Evolutionary conservation across 768 basidiomycete species (phyloP).

Genomic region (Termitomyces sp.): DNA sequence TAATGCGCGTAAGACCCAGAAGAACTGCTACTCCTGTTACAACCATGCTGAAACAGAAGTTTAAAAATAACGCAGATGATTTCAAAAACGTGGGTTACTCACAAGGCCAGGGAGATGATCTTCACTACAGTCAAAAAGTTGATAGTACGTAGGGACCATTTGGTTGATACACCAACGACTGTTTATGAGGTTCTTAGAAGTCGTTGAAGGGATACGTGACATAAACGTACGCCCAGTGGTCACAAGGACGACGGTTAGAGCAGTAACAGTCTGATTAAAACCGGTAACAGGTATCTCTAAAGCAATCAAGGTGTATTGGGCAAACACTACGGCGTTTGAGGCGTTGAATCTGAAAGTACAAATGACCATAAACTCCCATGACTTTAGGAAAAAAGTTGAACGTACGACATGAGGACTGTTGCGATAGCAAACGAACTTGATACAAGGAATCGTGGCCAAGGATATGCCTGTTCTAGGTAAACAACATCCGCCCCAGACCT

Average conservation of each 20-base stretch:
- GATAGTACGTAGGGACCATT: constrained; percentile 29
- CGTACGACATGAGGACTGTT: constrained; percentile 31
- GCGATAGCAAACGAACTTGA: constrained; percentile 39
- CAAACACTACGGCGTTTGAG: constrained; percentile 32
- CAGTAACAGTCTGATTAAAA: constrained; percentile 22
- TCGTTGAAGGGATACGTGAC: neutral
- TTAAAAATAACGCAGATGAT: neutral
- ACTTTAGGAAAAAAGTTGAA: constrained; percentile 7
- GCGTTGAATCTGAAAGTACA: constrained; percentile 23
- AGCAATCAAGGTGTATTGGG: constrained; percentile 33
- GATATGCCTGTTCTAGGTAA: constrained; percentile 44
- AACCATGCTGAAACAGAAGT: constrained; percentile 31
- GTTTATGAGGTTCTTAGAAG: neutral
- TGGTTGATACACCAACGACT: constrained; percentile 32
- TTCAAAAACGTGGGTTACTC: constrained; percentile 15
- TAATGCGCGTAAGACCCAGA: constrained; percentile 46
- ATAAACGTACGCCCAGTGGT: constrained; percentile 21
- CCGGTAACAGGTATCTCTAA: constrained; percentile 26
- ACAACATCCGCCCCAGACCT: constrained; percentile 49
- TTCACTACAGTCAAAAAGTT: constrained; percentile 29
- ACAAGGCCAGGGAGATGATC: constrained; percentile 26
- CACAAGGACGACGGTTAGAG: constrained; percentile 20
- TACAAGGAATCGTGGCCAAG: constrained; percentile 38
- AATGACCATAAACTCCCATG: neutral
- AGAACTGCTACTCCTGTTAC: constrained; percentile 57